Percentiles rank a stretch among this genome's conserved stretches.
Conservation (phyloP, 2,329 filamentous ascomycete species). For the Monosporascus sp. region DNA sequence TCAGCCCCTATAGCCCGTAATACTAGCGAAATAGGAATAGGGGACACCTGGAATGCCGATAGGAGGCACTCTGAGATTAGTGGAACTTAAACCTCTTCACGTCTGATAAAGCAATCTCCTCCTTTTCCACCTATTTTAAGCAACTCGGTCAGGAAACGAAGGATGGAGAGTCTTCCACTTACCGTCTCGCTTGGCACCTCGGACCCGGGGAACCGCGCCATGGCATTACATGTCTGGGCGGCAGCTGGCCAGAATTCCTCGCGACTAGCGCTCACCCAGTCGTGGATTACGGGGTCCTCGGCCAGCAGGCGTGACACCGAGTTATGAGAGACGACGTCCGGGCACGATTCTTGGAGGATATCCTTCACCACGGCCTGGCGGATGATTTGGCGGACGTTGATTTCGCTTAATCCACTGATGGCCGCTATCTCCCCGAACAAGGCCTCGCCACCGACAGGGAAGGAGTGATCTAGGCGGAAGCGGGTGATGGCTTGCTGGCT, state of each 20-base stretch:
- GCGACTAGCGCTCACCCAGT: constrained; percentile 12
- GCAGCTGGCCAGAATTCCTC: constrained; percentile 17
- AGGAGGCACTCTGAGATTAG: too few relatives aligned
- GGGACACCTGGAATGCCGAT: too few relatives aligned
- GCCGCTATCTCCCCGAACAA: constrained; percentile 16
- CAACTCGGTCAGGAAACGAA: too few relatives aligned
- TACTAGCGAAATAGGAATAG: too few relatives aligned
- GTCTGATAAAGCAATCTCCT: too few relatives aligned
- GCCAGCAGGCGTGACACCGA: constrained; percentile 13
- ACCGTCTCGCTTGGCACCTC: constrained; percentile 15
- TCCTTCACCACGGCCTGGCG: constrained; percentile 9
- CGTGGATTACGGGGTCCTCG: constrained; percentile 12
- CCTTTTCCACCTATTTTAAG: too few relatives aligned
- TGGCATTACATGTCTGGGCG: constrained; percentile 11
- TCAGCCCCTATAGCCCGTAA: too few relatives aligned
- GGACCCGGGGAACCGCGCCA: constrained; percentile 11
- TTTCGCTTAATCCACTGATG: constrained; percentile 8
- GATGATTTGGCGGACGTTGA: constrained; percentile 11
- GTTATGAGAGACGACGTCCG: constrained; percentile 12
- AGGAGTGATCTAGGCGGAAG: constrained; percentile 15
- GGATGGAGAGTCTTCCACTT: neutral
- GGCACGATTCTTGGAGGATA: constrained; percentile 11
- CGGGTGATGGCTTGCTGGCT: constrained; percentile 19
- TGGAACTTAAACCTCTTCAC: too few relatives aligned
- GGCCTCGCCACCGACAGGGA: constrained; percentile 14